Conservation (phyloP, 345 rosid genomes). For the Brassica cretica region DNA sequence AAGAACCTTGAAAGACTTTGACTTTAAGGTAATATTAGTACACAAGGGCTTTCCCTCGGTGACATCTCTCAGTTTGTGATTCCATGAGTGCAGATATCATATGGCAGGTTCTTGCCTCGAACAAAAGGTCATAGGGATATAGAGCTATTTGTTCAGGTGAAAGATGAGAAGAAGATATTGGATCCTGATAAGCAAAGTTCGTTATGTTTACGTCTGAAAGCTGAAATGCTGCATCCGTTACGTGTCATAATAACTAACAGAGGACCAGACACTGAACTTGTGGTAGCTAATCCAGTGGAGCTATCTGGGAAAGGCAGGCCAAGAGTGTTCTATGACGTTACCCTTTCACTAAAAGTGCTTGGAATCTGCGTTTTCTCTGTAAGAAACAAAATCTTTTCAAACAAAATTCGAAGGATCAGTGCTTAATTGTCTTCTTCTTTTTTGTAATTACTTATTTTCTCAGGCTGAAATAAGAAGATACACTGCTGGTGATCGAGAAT, state of each 20-base stretch:
- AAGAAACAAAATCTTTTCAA: conserved; percentile 25
- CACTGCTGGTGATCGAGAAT: conserved; percentile 59
- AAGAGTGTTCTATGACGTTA: conserved; percentile 78
- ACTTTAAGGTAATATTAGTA: conserved; percentile 54
- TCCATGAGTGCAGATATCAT: conserved; percentile 51
- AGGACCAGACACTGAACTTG: conserved; percentile 79
- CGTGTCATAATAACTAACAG: conserved; percentile 68
- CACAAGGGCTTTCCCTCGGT: neutral
- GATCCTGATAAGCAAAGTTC: conserved; percentile 62
- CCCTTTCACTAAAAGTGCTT: conserved; percentile 65
- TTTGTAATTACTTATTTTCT: neutral
- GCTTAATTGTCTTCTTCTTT: neutral
- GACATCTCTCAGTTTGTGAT: conserved; percentile 9
- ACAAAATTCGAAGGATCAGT: neutral
- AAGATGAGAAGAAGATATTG: conserved; percentile 68
- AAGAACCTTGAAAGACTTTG: conserved; percentile 82
- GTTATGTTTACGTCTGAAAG: conserved; percentile 57
- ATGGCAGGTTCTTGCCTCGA: conserved; percentile 67
- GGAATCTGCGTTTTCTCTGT: conserved; percentile 85
- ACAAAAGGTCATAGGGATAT: conserved; percentile 58
- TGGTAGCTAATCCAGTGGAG: conserved; percentile 90
- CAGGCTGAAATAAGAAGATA: conserved; percentile 88
- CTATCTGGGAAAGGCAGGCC: conserved; percentile 85
- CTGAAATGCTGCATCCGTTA: conserved; percentile 81
- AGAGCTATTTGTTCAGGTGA: conserved; percentile 79